These are phyloP conservation scores for Termitomyces heimii DNA, from an alignment of 768 basidiomycete species.

Conservation along the genomic window DNA sequence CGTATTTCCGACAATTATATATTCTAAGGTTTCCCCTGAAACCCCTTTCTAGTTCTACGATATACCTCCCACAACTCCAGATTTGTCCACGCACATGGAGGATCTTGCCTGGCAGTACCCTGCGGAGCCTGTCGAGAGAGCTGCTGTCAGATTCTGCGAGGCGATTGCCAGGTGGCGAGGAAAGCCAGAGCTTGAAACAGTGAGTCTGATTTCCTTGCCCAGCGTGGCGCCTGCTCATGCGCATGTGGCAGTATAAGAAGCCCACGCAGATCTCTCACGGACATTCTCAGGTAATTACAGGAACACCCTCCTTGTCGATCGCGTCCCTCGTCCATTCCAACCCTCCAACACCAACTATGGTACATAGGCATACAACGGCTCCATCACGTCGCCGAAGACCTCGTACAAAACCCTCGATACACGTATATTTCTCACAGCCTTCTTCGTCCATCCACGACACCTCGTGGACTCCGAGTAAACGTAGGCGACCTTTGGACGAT, in stretches of 20 bases:
- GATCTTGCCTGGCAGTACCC: constrained; percentile 75
- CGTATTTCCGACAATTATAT: constrained; percentile 18
- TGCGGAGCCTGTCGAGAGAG: constrained; percentile 75
- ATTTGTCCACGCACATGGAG: constrained; percentile 77
- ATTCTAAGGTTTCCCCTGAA: background rate
- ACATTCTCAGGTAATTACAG: constrained; percentile 23
- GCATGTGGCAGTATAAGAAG: constrained; percentile 50
- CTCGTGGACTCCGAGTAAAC: constrained; percentile 18
- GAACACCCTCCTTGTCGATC: constrained; percentile 44
- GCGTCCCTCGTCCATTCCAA: constrained; percentile 69
- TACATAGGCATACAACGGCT: constrained; percentile 17
- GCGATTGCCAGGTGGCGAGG: constrained; percentile 80
- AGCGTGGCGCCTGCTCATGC: constrained; percentile 19
- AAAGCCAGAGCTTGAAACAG: constrained; percentile 78
- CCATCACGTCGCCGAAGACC: constrained; percentile 8
- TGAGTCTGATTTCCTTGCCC: constrained; percentile 23
- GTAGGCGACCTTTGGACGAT: constrained; percentile 17
- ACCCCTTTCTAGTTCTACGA: constrained; percentile 58
- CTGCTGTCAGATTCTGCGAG: constrained; percentile 75
- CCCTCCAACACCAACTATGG: constrained; percentile 49
- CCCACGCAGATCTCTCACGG: constrained; percentile 24
- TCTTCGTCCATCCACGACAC: constrained; percentile 13
- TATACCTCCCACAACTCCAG: constrained; percentile 63
- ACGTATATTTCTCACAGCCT: constrained; percentile 37
- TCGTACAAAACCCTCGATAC: constrained; percentile 35